Evolutionary conservation across 2,329 filamentous ascomycete species (phyloP), one percentile per base, ranked within the genome.

Genomic region (Fusarium praegraminearum): DNA sequence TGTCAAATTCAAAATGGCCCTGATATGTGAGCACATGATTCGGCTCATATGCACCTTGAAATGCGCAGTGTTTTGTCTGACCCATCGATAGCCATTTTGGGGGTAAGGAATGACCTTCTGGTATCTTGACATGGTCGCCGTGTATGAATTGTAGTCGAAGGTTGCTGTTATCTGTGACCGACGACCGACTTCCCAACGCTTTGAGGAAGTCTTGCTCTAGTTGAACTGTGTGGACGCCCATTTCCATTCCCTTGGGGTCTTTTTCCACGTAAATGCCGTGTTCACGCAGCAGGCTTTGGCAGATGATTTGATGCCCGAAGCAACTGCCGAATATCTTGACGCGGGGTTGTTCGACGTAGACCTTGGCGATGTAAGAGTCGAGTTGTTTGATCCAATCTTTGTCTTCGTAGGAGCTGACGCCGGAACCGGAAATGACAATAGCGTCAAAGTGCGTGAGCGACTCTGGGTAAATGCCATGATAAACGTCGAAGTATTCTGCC

Each of bases 1-100:
- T 45, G 4, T 57, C 54, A 8, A 57, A 57, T 2, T 57, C 54
- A 18, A 40, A 57, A 20, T 57, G 54, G 1, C 54, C 54, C 22
- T 57, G 54, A 16, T 32, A 57, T 1, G 54, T 57, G 26, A 57
- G 54, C 16, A 57, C 54, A 15, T 30, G 54, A 13, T 40, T 51
- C 18, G 54, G 54, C 18, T 57, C 15, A 40, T 56, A 56, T n/a
- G 53, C 33, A 2, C 53, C 53, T 32, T 56, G 53, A 8, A 56
- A 56, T 9, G 43, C 44, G 33, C 53, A 56, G 44, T 56, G 53
- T 32, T 56, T 18, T 2, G 53, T 56, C 10, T 32, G n/a, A 2
- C 44, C 53, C 53, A 56, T 56, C 1, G 53, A 50, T 16, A 56
- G 44, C 53, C 53, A 56, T 8, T 13, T 41, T 18, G 20, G 20